These are phyloP conservation scores for Petunia hybrid DNA, from an alignment of 305 asterid species.

Conservation along the genomic window DNA sequence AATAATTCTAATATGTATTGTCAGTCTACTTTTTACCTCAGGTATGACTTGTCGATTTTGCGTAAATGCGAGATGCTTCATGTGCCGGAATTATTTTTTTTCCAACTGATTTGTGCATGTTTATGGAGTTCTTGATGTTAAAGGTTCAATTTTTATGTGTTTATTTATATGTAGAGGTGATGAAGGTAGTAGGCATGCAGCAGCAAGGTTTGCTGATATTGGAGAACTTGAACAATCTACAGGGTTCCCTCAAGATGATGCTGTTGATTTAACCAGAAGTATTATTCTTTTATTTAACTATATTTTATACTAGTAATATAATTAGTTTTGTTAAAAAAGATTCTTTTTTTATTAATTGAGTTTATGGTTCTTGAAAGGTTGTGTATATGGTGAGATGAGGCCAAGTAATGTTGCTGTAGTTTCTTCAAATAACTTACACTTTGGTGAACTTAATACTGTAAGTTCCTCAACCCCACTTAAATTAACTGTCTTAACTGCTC, in stretches of 20 bases:
- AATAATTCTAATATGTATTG: conserved; percentile 57
- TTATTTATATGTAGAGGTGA: conserved; percentile 50
- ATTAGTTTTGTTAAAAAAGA: not conserved
- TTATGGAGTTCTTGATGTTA: not conserved
- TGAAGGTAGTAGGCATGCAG: conserved; percentile 63
- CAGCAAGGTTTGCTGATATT: conserved; percentile 67
- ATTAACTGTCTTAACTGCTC: not conserved
- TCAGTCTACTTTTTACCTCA: conserved; percentile 66
- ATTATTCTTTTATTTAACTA: conserved; percentile 25
- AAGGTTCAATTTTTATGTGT: not conserved
- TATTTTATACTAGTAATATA: not conserved
- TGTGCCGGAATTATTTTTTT: not conserved
- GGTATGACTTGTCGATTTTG: conserved; percentile 37
- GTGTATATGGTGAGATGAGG: conserved; percentile 69
- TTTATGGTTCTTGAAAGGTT: conserved; percentile 50
- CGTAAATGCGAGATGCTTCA: too few species aligned
- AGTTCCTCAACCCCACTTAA: not conserved
- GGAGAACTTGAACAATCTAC: conserved; percentile 87
- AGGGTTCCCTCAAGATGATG: conserved; percentile 67
- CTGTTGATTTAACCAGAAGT: conserved; percentile 81
- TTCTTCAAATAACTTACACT: conserved; percentile 68
- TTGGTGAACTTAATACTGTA: conserved; percentile 80
- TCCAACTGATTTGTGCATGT: not conserved
- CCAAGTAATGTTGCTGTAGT: conserved; percentile 70
- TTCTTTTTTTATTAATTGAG: not conserved